Percentiles rank a stretch among this genome's conserved stretches.
phyloP scores from a whole-genome alignment of 306 rosid genomes.

The Sechiopsis laciniata region DNA sequence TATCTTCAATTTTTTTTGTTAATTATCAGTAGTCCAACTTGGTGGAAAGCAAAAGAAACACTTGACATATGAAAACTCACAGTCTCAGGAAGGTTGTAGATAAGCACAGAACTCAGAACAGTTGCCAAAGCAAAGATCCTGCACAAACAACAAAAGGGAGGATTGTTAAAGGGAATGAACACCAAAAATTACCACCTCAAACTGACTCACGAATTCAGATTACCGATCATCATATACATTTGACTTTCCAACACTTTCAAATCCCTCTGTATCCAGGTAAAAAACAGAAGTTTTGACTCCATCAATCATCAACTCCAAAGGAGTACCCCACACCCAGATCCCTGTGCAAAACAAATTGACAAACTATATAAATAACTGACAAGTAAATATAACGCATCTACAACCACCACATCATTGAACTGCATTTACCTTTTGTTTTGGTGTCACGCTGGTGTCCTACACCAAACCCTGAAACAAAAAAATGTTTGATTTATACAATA shows the following conservation, averaged over 20 bases:
- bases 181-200: constrained; percentile 9
- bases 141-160: constrained; percentile 30
- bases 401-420: constrained; percentile 23
- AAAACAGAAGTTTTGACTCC: constrained; percentile 86
- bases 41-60: constrained; percentile 21
- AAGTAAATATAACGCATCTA: constrained; percentile 24
- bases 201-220: constrained; percentile 28
- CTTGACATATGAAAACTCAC: constrained; percentile 39
- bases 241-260: constrained; percentile 94
- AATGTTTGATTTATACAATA: constrained; percentile 6
- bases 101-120: constrained; percentile 88
- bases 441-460: constrained; percentile 99
- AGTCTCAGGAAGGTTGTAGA: constrained; percentile 92
- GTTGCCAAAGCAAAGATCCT: constrained; percentile 95
- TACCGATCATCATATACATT: constrained; percentile 97
- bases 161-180: constrained; percentile 2
- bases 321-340: constrained; percentile 97
- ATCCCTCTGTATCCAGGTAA: constrained; percentile 95
- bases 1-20: no score
- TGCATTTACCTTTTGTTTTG: constrained; percentile 72
- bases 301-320: constrained; percentile 64
- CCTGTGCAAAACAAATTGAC: constrained; percentile 44
- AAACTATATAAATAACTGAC: constrained; percentile 3
- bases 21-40: no score
- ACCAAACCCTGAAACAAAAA: constrained; percentile 66